Conservation (phyloP, 768 basidiomycete genomes). For the Trametes punicea region DNA sequence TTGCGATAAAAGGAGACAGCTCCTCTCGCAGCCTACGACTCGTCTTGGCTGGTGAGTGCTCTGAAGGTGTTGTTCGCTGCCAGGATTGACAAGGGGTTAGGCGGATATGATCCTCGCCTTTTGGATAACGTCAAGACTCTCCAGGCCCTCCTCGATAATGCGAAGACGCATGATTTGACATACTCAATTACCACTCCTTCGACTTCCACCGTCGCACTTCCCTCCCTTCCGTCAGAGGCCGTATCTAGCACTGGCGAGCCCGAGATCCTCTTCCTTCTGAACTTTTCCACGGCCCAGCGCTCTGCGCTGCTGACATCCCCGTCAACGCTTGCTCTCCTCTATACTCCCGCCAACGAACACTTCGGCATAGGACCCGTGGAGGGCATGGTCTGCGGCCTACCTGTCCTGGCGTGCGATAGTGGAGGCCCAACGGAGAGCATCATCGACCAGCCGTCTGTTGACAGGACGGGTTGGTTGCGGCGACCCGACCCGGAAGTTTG, state of each 20-base stretch:
- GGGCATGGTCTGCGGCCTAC: conserved; percentile 88
- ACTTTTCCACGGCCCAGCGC: conserved; percentile 84
- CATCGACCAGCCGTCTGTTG: conserved; percentile 36
- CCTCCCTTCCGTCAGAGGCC: conserved; percentile 39
- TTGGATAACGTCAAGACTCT: conserved; percentile 81
- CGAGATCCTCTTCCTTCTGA: conserved; percentile 84
- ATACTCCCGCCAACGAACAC: conserved; percentile 94
- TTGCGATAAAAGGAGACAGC: conserved; percentile 16
- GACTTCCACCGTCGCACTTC: conserved; percentile 37
- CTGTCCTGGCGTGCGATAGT: conserved; percentile 81
- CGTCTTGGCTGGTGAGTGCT: conserved; percentile 66
- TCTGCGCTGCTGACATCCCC: conserved; percentile 69
- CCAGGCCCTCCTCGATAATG: conserved; percentile 54
- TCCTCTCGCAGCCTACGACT: conserved; percentile 50
- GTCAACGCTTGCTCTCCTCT: conserved; percentile 73
- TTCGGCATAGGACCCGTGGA: conserved; percentile 97
- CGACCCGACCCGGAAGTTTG: conserved; percentile 60
- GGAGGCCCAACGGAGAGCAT: conserved; percentile 93
- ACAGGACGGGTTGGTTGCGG: conserved; percentile 78
- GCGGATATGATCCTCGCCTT: conserved; percentile 87
- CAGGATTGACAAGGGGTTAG: conserved; percentile 36
- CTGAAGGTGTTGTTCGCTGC: not conserved
- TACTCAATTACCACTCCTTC: conserved; percentile 54
- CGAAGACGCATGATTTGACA: conserved; percentile 51
- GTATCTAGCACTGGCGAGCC: conserved; percentile 32